Evolutionary conservation across 2,329 filamentous ascomycete genomes (phyloP), one percentile per base, ranked within the genome.

Genomic region (Erysiphe pulchra): DNA sequence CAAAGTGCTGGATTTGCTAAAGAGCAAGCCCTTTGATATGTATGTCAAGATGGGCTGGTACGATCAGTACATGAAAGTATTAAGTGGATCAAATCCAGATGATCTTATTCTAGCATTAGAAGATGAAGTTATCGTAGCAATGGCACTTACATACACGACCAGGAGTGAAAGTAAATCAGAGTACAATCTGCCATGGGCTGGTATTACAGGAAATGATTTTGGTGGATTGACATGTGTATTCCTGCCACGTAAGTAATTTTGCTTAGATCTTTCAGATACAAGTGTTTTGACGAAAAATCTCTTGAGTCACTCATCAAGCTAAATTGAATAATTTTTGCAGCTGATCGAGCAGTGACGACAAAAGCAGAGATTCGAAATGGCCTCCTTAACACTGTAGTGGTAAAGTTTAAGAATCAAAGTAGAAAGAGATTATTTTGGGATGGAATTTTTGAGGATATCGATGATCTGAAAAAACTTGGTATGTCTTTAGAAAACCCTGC

Each of bases 221-320:
- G 72, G 71, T 41, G 72, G 72, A 24, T 65, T 73, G 33, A 67
- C 70, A n/a, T 76, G 72, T 56, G 68, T 75, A 45, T 75, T 68
- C 57, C 66, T 75, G 50, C 60, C 62, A 54, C 67, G 72, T 72
- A 56, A 49, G 67, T 63, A 18, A 12, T 40, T 44, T 32, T 43
- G 43, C 49, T 39, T 24, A 13, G 12, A 11, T 24, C 37, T 37
- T 44, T 2, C 16, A 1, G 30, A 41, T 39, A 41, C 36, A 18
- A 17, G 16, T 6, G 42, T 28, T 40, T 16, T 24, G 10, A 33
- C 20, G 12, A 13, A 7, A 10, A 3, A 16, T 16, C 7, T 12
- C 36, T 9, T 18, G 30, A 24, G n/a, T 13, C 1, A 13, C 7
- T 7, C 4, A 40, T 40, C 18, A 17, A 14, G 12, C 6, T 16